Base-by-base conservation (phyloP, 345 rosid genomes). In the Hibiscus mutabilis region DNA sequence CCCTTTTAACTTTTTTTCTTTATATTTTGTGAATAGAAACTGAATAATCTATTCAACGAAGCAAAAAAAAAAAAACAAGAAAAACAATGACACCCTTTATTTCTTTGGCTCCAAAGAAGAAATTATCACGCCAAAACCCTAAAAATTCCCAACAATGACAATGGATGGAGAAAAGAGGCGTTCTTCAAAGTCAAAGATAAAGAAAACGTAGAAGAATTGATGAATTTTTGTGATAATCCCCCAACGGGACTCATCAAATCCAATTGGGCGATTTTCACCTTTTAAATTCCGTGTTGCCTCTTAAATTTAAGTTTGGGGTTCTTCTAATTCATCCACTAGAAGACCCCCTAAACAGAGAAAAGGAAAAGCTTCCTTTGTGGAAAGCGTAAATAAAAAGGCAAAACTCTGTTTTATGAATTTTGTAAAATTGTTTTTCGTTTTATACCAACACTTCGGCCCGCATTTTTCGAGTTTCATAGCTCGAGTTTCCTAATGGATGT, bases 171-270 rank as follows among this genome's bases (percentile, higher is more conserved):
- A 69, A 75, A 60, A 72, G 14, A 51, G 75, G 76, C n/a, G 83
- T 58, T 77, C 81, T 76, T 81, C 76, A 77, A 84, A 83, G 87
- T 80, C 87, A 81, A 81, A 77, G 24, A 64, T 16, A 33, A 53
- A 69, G 75, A 68, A 64, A 64, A 70, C 70, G 53, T 35, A 6
- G 60, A 69, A 40, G 31, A 49, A 21, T 3, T 3, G 51, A 33
- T 16, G 33, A 42, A 25, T 59, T 44, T 33, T 64, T 10, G 25
- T 60, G 11, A 59, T 19, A 58, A 74, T 64, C 70, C 71, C 72
- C 72, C 68, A 59, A 68, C 14, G 81, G 74, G 58, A 46, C 74
- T 77, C 71, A 72, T 77, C 71, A 78, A 75, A 77, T 76, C 80
- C 77, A 40, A 10, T 60, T 70, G 74, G 66, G 72, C 52, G 24